Conservation (phyloP, 805 yeast species). For the Candida sphagnicola region DNA sequence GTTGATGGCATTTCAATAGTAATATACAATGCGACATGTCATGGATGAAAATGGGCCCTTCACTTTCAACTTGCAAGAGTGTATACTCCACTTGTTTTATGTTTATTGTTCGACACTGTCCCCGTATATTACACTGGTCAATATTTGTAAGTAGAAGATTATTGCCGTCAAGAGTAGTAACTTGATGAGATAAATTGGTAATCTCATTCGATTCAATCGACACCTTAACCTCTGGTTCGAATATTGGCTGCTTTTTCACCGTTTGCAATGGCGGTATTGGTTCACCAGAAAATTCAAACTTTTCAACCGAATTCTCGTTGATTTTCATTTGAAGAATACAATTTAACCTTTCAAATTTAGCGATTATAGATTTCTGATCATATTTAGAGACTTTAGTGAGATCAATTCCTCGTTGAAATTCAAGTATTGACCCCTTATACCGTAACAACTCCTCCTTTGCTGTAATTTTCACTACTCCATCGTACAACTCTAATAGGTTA, state of each 20-base stretch:
- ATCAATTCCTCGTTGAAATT: slow-evolving; percentile 7
- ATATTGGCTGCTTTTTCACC: not conserved
- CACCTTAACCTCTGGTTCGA: slow-evolving; percentile 1
- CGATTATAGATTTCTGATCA: slow-evolving; percentile 20
- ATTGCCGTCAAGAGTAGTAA: not conserved
- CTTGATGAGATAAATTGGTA: slow-evolving; percentile 6
- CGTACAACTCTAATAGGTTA: not conserved
- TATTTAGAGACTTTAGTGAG: slow-evolving; percentile 6
- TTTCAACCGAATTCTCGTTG: slow-evolving; percentile 9
- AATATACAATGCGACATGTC: slow-evolving; percentile 15
- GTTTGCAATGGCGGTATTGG: slow-evolving; percentile 17
- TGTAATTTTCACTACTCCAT: not conserved
- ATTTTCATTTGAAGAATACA: slow-evolving; percentile 18
- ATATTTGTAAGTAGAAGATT: not conserved
- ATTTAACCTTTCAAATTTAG: slow-evolving; percentile 15
- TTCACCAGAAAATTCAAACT: slow-evolving; percentile 26
- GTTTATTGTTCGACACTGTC: slow-evolving; percentile 16
- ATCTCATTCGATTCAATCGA: slow-evolving; percentile 5
- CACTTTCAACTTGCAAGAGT: slow-evolving; percentile 14
- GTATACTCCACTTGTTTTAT: slow-evolving; percentile 14
- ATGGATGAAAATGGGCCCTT: slow-evolving; percentile 30
- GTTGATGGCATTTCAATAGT: slow-evolving; percentile 25
- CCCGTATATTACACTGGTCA: not conserved
- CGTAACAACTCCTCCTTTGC: slow-evolving; percentile 2
- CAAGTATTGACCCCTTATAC: slow-evolving; percentile 7